Base-by-base conservation (phyloP, 768 basidiomycete genomes). In the Stropharia rugosoannulata region DNA sequence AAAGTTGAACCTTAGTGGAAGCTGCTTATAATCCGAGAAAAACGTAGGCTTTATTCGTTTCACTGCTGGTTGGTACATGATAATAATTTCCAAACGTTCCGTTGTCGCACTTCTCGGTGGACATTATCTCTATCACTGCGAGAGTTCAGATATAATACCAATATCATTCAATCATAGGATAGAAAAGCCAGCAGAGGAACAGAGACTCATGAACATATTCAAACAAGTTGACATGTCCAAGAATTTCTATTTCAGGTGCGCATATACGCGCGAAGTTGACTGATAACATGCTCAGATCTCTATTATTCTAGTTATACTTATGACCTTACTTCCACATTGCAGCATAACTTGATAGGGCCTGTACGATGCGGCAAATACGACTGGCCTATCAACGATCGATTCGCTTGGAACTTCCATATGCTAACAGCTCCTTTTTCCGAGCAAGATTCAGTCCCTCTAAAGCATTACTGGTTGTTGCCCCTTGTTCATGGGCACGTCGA, bases 161-260 rank as follows among this genome's bases (percentile, higher is more conserved):
- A 77, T 98, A 25, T 82, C 82, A 15, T 82, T 81, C 63, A 89
- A 84, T 57, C 92, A 89, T 73, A 94, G 89, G 73, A 71, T 93
- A 16, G 96, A 97, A 43, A 89, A 90, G 61, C 88, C 89, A 0
- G 79, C 90, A 0, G 94, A 97, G 64, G 95, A 98, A 66, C 89
- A 90, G 64, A 85, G 93, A 8, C 78, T 95, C 35, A 84, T 95
- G 75, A 88, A 85, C 57, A 83, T 91, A 8, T 99, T 98, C 77
- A 95, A 94, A 67, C 93, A 95, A 70, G 95, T 98, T 1, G 96
- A 99, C 66, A 85, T 98, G 81, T 88, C 90, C n/a, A 98, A 98
- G 74, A 98, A 98, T 74, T 98, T 98, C 69, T 99, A 98, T 73
- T 98, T 98, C 73, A 95, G 92, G 93, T 93, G 18, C 25, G 42